Evolutionary conservation across 805 yeast genomes (phyloP), one percentile per base, ranked within the genome.

Genomic region (Candida schatavii): DNA sequence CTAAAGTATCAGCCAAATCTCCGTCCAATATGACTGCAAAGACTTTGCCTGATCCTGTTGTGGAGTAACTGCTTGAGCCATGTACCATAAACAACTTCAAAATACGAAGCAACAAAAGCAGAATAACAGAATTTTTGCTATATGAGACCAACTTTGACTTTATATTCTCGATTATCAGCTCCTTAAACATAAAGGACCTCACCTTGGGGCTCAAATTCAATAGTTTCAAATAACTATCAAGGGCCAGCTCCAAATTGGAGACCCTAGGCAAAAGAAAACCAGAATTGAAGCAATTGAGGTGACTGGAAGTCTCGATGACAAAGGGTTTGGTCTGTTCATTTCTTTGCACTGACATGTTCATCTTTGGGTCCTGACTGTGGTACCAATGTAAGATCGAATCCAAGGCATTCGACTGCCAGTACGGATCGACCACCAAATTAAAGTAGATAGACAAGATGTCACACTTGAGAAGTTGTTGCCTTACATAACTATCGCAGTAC

Each of bases 321-420:
- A 17, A 31, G 5, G 21, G 11, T 23, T 11, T 23, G 11, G 10
- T 23, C 27, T 7, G 11, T 7, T 23, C 11, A 7, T 11, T 23
- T 11, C 11, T 23, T 7, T 7, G 10, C 27, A 23, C 7, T 23
- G 27, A 7, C 27, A 7, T 7, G 10, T 11, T 23, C 11, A 17
- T 5, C 21, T 31, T 31, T 14, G 3, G 22, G 21, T 48, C 62
- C 47, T 56, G 54, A 45, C 48, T 56, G 19, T 15, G 7, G 21
- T 31, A 17, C 79, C 71, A 74, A 47, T 51, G 56, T 7, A 71
- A 35, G 2, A 78, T 61, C 0, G 81, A 71, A 22, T 78, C 81
- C 46, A 76, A 62, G 2, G 81, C 77, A 51, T 73, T 75, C 15
- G 74, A 70, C 53, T 76, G 80, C 82, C 83, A 78, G 48, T 77